Evolutionary conservation across 1,284 basidiomycete genomes (phyloP).

Genomic region (Ceraceosorus bombacis): DNA sequence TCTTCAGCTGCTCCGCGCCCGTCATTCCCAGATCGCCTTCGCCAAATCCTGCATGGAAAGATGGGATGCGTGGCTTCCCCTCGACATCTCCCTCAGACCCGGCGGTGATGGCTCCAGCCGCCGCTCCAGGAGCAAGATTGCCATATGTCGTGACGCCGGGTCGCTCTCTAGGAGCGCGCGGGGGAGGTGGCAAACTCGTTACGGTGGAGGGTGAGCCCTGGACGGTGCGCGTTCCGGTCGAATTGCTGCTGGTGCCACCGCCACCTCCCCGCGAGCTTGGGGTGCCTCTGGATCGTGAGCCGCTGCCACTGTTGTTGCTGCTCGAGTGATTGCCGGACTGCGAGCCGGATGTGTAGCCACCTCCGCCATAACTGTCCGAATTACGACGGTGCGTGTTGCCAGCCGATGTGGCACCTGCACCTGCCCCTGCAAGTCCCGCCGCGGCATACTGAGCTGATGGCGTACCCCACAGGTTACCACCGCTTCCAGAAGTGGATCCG

Average conservation of each 20-base stretch:
- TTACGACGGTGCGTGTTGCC: background rate
- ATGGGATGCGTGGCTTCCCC: constrained; percentile 5
- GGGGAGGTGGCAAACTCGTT: constrained; percentile 22
- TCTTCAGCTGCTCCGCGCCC: background rate
- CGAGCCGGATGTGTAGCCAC: constrained; percentile 4
- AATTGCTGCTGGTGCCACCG: constrained; percentile 28
- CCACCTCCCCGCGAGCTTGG: background rate
- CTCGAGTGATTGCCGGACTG: constrained; percentile 3
- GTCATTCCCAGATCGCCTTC: constrained; percentile 14
- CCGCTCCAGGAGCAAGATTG: constrained; percentile 11
- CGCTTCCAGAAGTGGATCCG: background rate
- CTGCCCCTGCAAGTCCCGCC: background rate
- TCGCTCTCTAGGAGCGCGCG: constrained; percentile 14
- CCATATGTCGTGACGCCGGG: constrained; percentile 2
- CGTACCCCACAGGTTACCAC: background rate
- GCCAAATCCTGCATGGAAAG: constrained; percentile 14
- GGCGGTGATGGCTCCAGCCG: constrained; percentile 1
- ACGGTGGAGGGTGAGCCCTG: constrained; percentile 15
- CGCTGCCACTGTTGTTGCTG: constrained; percentile 3
- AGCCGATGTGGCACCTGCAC: background rate
- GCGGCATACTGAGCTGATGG: background rate
- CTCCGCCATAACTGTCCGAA: too few relatives aligned
- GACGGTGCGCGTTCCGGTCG: constrained; percentile 20
- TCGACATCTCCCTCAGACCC: background rate
- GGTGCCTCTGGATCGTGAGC: background rate